Evolutionary conservation across 2,329 filamentous ascomycete genomes (phyloP).

Genomic region (Pyrenophora graminea): DNA sequence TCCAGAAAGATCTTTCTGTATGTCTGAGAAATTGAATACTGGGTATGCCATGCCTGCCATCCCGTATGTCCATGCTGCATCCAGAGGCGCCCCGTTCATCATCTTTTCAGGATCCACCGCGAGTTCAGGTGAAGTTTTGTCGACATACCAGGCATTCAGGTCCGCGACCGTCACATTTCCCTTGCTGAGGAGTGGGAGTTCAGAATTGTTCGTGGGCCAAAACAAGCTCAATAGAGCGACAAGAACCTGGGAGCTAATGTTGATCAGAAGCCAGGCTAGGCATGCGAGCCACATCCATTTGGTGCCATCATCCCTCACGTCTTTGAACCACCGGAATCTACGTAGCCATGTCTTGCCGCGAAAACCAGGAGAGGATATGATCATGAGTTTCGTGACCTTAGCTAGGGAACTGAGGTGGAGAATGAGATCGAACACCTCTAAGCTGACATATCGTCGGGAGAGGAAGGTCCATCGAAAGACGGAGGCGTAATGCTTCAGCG

Average conservation of each 20-base stretch:
- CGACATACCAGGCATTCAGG: conserved; percentile 27
- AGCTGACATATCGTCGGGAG: conserved; percentile 35
- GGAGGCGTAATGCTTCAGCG: conserved; percentile 41
- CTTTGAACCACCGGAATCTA: conserved; percentile 34
- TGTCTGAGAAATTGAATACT: conserved; percentile 15
- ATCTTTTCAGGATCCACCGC: background rate
- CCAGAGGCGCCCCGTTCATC: conserved; percentile 19
- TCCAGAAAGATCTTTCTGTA: conserved; percentile 24
- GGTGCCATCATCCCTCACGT: conserved; percentile 37
- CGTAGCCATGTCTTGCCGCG: conserved; percentile 29
- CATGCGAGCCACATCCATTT: conserved; percentile 42
- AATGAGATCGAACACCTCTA: conserved; percentile 44
- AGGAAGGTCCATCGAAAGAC: conserved; percentile 42
- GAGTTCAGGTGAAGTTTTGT: background rate
- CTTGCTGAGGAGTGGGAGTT: conserved; percentile 29
- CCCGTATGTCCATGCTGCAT: conserved; percentile 39
- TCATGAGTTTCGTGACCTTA: conserved; percentile 42
- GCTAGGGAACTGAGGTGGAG: conserved; percentile 37
- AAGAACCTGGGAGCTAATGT: conserved; percentile 41
- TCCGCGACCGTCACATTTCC: conserved; percentile 37
- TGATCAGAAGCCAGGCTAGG: conserved; percentile 38
- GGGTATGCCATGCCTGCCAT: conserved; percentile 35
- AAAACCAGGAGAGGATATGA: conserved; percentile 38
- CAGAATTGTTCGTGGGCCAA: conserved; percentile 40
- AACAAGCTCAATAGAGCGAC: conserved; percentile 41